Evolutionary conservation across 2,329 filamentous ascomycete species (phyloP).

Genomic region (Salinomyces thailandicus): DNA sequence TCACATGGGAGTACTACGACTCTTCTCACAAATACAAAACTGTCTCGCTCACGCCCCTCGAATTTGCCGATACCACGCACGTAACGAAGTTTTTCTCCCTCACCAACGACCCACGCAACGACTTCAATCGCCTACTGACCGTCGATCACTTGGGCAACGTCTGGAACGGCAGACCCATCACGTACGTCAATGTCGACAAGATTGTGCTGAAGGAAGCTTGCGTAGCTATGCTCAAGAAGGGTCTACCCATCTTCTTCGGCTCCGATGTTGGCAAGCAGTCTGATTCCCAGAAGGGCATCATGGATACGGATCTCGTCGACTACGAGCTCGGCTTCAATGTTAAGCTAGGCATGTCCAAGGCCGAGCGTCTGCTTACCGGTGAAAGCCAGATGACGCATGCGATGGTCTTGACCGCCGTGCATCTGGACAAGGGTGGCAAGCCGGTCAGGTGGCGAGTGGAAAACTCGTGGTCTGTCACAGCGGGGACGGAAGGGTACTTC

Average conservation of each 20-base stretch:
- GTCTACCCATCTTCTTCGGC: slow-evolving; percentile 78
- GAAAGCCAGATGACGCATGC: slow-evolving; percentile 84
- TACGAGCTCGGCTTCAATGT: slow-evolving; percentile 79
- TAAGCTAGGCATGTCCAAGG: slow-evolving; percentile 62
- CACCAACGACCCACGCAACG: slow-evolving; percentile 75
- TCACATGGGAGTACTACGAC: slow-evolving; percentile 73
- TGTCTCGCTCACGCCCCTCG: slow-evolving; percentile 54
- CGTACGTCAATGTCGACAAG: slow-evolving; percentile 77
- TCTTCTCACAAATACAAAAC: slow-evolving; percentile 53
- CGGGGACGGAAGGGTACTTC: slow-evolving; percentile 71
- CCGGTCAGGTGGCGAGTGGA: slow-evolving; percentile 74
- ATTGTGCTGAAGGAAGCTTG: slow-evolving; percentile 59
- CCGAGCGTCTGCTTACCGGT: slow-evolving; percentile 59
- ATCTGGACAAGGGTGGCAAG: slow-evolving; percentile 56
- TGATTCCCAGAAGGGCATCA: slow-evolving; percentile 57
- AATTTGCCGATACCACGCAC: slow-evolving; percentile 58
- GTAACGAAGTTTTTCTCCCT: slow-evolving; percentile 66
- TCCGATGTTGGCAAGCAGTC: slow-evolving; percentile 78
- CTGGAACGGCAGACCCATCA: slow-evolving; percentile 62
- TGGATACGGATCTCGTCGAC: slow-evolving; percentile 64
- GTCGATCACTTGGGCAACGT: slow-evolving; percentile 74
- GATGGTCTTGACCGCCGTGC: slow-evolving; percentile 82
- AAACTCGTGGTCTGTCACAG: slow-evolving; percentile 67
- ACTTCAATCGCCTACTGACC: slow-evolving; percentile 60
- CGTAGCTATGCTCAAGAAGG: slow-evolving; percentile 66